phyloP scores from a whole-genome alignment of 2,329 filamentous ascomycete species.

The Aspergillus fischeri region DNA sequence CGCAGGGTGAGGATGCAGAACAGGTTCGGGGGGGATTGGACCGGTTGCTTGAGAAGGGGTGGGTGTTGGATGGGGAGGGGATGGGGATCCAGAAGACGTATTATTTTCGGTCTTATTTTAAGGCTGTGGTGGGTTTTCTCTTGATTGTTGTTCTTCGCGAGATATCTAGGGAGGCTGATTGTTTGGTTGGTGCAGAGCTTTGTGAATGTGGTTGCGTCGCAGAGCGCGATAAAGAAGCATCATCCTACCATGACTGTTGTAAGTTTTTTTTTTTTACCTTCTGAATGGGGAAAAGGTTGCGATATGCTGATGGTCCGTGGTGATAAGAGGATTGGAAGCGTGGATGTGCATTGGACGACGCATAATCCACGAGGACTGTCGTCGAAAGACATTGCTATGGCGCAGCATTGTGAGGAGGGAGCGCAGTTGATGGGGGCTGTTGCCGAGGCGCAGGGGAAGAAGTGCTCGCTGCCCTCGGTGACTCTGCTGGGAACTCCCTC shows the following conservation, averaged over 20 bases:
- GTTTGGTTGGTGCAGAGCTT: slow-evolving; percentile 26
- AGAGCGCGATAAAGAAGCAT: slow-evolving; percentile 36
- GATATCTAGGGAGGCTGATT: neutral
- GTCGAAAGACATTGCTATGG: slow-evolving; percentile 34
- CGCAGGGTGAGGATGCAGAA: slow-evolving; percentile 26
- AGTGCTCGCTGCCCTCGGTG: slow-evolving; percentile 18
- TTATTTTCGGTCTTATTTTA: slow-evolving; percentile 38
- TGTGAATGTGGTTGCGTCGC: slow-evolving; percentile 33
- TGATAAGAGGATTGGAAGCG: slow-evolving; percentile 33
- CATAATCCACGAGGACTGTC: slow-evolving; percentile 38
- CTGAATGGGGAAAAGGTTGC: neutral
- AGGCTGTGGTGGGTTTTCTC: slow-evolving; percentile 32
- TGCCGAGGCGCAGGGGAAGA: slow-evolving; percentile 26
- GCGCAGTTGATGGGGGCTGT: slow-evolving; percentile 32
- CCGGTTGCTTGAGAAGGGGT: slow-evolving; percentile 26
- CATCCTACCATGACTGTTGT: slow-evolving; percentile 39
- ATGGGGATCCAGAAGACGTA: slow-evolving; percentile 36
- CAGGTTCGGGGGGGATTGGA: slow-evolving; percentile 22
- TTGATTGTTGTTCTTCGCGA: neutral
- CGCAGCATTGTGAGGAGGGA: slow-evolving; percentile 34
- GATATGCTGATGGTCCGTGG: neutral
- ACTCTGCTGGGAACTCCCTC: neutral
- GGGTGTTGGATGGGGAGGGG: slow-evolving; percentile 31
- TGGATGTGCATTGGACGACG: slow-evolving; percentile 40
- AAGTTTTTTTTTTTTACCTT: slow-evolving; percentile 10